These are phyloP conservation scores for Aspergillaceae sp. DNA, from an alignment of 2,329 filamentous ascomycete species.

Conservation along the genomic window DNA sequence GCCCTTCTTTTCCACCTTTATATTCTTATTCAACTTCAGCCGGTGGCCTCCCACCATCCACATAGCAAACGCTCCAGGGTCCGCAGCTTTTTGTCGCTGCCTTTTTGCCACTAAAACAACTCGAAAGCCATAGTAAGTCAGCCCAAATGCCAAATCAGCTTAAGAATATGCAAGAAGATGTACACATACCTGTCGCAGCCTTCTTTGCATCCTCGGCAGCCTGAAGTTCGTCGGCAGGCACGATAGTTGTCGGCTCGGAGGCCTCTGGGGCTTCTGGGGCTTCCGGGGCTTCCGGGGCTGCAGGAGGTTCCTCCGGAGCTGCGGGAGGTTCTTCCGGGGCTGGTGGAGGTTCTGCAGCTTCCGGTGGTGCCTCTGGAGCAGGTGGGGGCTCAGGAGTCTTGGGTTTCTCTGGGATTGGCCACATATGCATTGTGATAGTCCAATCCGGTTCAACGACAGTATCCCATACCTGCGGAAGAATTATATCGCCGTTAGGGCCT, in stretches of 20 bases:
- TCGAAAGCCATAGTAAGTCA: conserved; percentile 2
- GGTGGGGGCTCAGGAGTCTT: conserved; percentile 31
- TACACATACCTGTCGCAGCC: conserved; percentile 22
- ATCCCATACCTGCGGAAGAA: conserved; percentile 73
- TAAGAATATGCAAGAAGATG: not conserved
- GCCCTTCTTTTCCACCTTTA: conserved; percentile 41
- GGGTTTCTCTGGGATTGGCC: conserved; percentile 51
- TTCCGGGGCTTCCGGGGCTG: conserved; percentile 10
- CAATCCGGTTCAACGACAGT: conserved; percentile 71
- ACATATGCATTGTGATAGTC: conserved; percentile 61
- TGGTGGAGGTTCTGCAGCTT: conserved; percentile 14
- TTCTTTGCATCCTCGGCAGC: conserved; percentile 14
- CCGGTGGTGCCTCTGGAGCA: conserved; percentile 23
- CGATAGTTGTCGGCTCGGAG: conserved; percentile 6
- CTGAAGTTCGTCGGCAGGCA: conserved; percentile 19
- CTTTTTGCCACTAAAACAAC: conserved; percentile 23
- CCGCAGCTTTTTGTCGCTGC: conserved; percentile 14
- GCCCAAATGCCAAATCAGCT: not conserved
- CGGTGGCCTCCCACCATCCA: conserved; percentile 37
- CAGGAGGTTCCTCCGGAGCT: conserved; percentile 8
- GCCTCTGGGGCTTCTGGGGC: conserved; percentile 9
- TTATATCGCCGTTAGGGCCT: conserved; percentile 72
- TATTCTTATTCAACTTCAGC: conserved; percentile 25
- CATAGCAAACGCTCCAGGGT: conserved; percentile 32
- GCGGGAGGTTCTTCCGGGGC: conserved; percentile 15